phyloP scores from a whole-genome alignment of 2,329 filamentous ascomycete genomes.

The Apiospora sp. region DNA sequence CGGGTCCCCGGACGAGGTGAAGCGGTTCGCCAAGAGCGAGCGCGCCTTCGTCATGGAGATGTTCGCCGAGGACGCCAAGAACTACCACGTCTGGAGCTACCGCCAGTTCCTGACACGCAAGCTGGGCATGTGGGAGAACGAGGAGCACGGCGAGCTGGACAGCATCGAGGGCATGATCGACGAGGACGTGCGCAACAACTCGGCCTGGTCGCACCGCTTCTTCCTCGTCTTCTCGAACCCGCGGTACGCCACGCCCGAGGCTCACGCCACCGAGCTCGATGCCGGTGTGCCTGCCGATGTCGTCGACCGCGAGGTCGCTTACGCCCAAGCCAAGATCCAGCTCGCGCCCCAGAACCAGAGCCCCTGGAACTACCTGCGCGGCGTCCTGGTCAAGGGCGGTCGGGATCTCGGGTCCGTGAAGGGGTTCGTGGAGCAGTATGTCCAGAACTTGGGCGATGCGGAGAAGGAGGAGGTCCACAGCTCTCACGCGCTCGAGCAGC shows the following conservation, averaged over 20 bases:
- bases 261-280: conserved; percentile 60
- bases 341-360: conserved; percentile 93
- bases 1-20: conserved; percentile 62
- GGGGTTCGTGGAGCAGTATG: conserved; percentile 60
- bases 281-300: conserved; percentile 66
- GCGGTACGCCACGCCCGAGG: conserved; percentile 53
- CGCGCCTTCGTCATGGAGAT: conserved; percentile 79
- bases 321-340: conserved; percentile 75
- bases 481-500: conserved; percentile 73
- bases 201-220: conserved; percentile 96
- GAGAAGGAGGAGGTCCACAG: conserved; percentile 62
- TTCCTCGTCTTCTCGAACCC: conserved; percentile 83
- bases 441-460: conserved; percentile 52
- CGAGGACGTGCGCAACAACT: conserved; percentile 91
- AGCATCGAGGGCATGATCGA: conserved; percentile 77
- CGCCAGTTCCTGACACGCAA: conserved; percentile 74
- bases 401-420: conserved; percentile 54
- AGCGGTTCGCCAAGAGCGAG: conserved; percentile 71
- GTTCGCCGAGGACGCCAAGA: conserved; percentile 88
- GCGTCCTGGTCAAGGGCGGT: conserved; percentile 73
- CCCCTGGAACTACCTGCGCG: conserved; percentile 90
- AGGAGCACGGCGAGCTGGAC: conserved; percentile 65
- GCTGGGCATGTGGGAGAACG: conserved; percentile 63
- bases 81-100: conserved; percentile 99
- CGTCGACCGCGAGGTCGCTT: conserved; percentile 78